A percentile compares a stretch with the other conserved stretches of the same genome.
Evolutionary conservation across 306 rosid species (phyloP).

Genomic region (Cyclanthera cordifolia): DNA sequence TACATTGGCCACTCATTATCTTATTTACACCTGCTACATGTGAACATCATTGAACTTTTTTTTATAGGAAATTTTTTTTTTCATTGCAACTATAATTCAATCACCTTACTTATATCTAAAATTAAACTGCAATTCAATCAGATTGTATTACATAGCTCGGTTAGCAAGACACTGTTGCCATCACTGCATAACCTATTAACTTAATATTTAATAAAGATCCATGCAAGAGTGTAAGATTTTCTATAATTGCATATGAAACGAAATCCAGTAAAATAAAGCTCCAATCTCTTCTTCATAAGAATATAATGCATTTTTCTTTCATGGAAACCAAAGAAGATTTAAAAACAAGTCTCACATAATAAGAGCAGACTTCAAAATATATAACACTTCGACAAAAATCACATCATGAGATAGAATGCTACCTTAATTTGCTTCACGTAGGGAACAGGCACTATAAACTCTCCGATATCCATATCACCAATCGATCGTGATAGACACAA

Average conservation of each 20-base stretch:
- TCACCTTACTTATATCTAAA: not conserved
- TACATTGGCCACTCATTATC: not conserved
- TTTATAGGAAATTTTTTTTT: not conserved
- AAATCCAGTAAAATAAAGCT: constrained; percentile 4
- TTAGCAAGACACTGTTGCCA: not conserved
- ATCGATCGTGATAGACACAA: constrained; percentile 93
- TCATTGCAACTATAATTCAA: not conserved
- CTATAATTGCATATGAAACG: not conserved
- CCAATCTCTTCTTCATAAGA: not conserved
- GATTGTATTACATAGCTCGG: not conserved
- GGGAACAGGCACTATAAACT: constrained; percentile 92
- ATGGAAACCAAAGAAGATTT: not conserved
- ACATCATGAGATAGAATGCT: constrained; percentile 1
- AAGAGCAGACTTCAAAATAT: not conserved
- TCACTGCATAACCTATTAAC: not conserved
- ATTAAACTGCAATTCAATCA: not conserved
- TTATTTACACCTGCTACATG: not conserved
- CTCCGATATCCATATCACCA: constrained; percentile 96
- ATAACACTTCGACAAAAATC: not conserved
- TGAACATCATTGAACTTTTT: not conserved
- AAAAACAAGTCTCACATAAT: constrained; percentile 8
- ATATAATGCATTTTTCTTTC: not conserved
- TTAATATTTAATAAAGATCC: not conserved
- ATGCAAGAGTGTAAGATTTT: not conserved
- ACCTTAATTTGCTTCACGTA: constrained; percentile 98